These are phyloP conservation scores for Rosa rugosa DNA, from an alignment of 306 rosid species.

Conservation along the genomic window DNA sequence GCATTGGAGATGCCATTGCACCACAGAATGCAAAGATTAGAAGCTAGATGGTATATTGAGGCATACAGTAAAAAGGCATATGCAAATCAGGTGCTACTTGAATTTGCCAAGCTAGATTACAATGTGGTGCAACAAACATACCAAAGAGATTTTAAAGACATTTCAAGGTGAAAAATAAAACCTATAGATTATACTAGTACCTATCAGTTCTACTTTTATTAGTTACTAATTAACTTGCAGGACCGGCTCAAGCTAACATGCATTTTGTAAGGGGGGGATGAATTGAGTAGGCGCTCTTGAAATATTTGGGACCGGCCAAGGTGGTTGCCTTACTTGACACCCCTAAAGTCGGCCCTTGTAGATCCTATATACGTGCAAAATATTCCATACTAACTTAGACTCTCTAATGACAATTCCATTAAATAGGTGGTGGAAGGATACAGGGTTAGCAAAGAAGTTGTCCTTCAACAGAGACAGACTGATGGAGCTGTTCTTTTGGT, in stretches of 20 bases:
- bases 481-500: conserved; percentile 52
- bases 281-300: no score
- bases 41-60: conserved; percentile 54
- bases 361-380: no score
- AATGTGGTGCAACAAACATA: conserved; percentile 46
- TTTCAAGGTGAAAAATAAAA: conserved; percentile 33
- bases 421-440: conserved; percentile 55
- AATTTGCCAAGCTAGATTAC: conserved; percentile 50
- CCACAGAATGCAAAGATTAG: conserved; percentile 41
- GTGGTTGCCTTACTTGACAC: not conserved
- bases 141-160: conserved; percentile 42
- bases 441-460: conserved; percentile 45
- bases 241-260: not conserved
- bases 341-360: not conserved
- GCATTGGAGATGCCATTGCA: conserved; percentile 50
- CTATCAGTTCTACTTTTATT: not conserved
- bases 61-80: conserved; percentile 32
- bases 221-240: not conserved
- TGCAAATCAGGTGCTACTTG: conserved; percentile 33
- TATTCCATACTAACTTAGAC: not conserved
- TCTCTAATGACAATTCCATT: not conserved
- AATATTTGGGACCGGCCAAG: no score
- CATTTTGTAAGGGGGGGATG: no score
- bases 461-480: conserved; percentile 50
- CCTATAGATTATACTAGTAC: not conserved